phyloP scores from a whole-genome alignment of 1,284 basidiomycete genomes.

The Austroboletus niveus region DNA sequence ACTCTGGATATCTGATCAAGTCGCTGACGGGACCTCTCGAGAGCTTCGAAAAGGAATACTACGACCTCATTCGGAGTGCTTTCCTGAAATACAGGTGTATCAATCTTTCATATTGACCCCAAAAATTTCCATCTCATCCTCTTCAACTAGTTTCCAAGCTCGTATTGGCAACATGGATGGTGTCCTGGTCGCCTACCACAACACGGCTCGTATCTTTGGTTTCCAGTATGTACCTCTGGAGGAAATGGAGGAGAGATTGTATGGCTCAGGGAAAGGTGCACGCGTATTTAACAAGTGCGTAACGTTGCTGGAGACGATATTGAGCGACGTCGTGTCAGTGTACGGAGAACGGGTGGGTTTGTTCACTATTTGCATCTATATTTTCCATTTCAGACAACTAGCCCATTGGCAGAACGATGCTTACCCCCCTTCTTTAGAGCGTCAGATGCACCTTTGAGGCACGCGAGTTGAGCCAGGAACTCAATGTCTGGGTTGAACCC shows the following conservation, averaged over 20 bases:
- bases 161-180: conserved; percentile 98
- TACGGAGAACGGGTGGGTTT: conserved; percentile 66
- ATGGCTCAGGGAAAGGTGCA: conserved; percentile 58
- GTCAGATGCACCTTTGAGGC: conserved; percentile 63
- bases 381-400: not conserved
- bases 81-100: conserved; percentile 90
- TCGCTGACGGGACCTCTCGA: conserved; percentile 58
- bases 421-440: conserved; percentile 37
- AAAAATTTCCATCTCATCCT: not conserved
- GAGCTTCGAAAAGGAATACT: conserved; percentile 89
- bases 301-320: conserved; percentile 68
- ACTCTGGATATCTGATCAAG: conserved; percentile 75
- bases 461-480: conserved; percentile 36
- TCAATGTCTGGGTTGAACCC: conserved; percentile 71
- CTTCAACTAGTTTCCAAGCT: conserved; percentile 74
- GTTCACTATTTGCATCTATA: not conserved
- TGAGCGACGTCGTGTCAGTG: conserved; percentile 57
- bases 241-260: conserved; percentile 87
- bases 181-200: conserved; percentile 94
- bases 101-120: not conserved
- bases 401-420: not conserved
- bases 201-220: conserved; percentile 85
- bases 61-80: conserved; percentile 89
- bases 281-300: conserved; percentile 80
- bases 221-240: conserved; percentile 91